Percentiles rank a stretch among this genome's conserved stretches.
Evolutionary conservation across 805 yeast genomes (phyloP).

Genomic region (Metschnikowia lochheadii): DNA sequence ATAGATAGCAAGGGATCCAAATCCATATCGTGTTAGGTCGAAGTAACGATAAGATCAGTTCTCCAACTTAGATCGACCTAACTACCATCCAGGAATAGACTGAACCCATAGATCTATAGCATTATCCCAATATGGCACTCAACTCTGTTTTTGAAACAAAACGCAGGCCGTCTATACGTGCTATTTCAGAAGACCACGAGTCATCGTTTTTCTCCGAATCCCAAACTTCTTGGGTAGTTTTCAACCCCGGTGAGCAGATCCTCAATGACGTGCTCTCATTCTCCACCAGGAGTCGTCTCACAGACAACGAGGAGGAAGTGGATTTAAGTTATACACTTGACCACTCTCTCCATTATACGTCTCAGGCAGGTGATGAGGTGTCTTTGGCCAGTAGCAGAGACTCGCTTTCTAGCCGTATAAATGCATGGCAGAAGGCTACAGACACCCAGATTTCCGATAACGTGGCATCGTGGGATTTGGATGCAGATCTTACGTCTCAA

Average conservation of each 20-base stretch:
- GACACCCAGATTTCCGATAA: slow-evolving; percentile 15
- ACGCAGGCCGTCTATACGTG: slow-evolving; percentile 9
- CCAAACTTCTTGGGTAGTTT: slow-evolving; percentile 19
- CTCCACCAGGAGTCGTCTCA: slow-evolving; percentile 15
- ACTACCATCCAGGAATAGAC: too few relatives aligned
- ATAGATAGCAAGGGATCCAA: too few relatives aligned
- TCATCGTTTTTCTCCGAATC: slow-evolving; percentile 18
- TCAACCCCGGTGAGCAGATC: slow-evolving; percentile 14
- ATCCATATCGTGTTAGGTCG: too few relatives aligned
- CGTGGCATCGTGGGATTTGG: slow-evolving; percentile 20
- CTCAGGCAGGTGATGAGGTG: neutral
- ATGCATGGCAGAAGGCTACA: slow-evolving; percentile 17
- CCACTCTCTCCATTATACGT: neutral
- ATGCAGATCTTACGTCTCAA: slow-evolving; percentile 13
- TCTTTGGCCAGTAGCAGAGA: neutral
- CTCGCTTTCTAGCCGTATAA: slow-evolving; percentile 14
- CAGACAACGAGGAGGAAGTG: slow-evolving; percentile 11
- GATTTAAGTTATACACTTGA: neutral
- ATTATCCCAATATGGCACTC: slow-evolving; percentile 12
- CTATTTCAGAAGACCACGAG: slow-evolving; percentile 10
- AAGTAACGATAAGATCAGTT: too few relatives aligned
- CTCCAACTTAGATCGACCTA: too few relatives aligned
- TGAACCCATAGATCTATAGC: too few relatives aligned
- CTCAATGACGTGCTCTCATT: slow-evolving; percentile 15
- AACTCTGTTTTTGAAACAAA: slow-evolving; percentile 12